Conservation (phyloP, 2,329 filamentous ascomycete genomes). For the Hymenotorrendiella dingleyae region DNA sequence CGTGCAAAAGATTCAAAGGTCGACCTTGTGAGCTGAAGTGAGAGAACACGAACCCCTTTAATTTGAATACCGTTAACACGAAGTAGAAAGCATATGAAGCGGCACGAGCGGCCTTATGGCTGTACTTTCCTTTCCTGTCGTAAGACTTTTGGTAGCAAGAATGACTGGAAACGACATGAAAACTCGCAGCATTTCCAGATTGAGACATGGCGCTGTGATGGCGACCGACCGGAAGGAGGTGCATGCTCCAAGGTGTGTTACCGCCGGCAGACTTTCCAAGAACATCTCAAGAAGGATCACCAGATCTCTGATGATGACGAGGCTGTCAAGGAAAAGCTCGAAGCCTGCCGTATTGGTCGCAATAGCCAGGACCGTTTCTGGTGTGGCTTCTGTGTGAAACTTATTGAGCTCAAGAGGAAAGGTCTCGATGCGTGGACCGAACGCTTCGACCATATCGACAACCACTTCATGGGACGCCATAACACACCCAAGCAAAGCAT, state of each 20-base stretch:
- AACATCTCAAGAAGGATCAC: conserved; percentile 47
- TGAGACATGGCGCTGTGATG: conserved; percentile 67
- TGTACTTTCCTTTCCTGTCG: conserved; percentile 68
- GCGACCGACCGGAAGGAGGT: conserved; percentile 28
- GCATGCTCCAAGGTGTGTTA: conserved; percentile 55
- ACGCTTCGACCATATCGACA: conserved; percentile 69
- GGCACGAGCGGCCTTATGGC: conserved; percentile 74
- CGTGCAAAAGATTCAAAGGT: conserved; percentile 42
- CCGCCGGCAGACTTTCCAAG: conserved; percentile 51
- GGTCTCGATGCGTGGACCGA: conserved; percentile 53
- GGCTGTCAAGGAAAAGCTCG: conserved; percentile 37
- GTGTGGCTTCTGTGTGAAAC: conserved; percentile 73
- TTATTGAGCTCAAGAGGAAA: conserved; percentile 42
- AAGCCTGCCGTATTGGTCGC: conserved; percentile 54
- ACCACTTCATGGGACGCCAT: conserved; percentile 56
- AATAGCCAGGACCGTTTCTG: conserved; percentile 66
- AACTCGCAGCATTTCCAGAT: conserved; percentile 68
- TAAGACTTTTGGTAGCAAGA: conserved; percentile 83
- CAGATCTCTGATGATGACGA: conserved; percentile 24
- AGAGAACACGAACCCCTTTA: conserved; percentile 12
- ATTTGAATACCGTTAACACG: conserved; percentile 8
- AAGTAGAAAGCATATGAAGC: conserved; percentile 73
- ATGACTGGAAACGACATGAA: conserved; percentile 91
- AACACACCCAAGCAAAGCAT: conserved; percentile 38
- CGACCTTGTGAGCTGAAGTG: conserved; percentile 55